phyloP scores from a whole-genome alignment of 257 asterid species.

The Penstemon newberryi region DNA sequence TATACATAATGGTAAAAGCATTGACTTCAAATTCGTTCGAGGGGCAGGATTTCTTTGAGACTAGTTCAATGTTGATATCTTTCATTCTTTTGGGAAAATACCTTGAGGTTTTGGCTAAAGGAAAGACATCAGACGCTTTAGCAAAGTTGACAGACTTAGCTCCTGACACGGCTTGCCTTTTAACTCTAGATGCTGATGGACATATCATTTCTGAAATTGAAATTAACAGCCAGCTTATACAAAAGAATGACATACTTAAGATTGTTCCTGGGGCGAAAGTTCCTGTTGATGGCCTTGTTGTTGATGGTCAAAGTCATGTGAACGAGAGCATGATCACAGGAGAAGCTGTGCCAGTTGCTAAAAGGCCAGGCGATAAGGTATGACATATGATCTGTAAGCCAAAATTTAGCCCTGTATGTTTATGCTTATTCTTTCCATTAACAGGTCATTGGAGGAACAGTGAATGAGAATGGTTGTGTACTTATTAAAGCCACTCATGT shows the following conservation, averaged over 20 bases:
- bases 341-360: constrained; percentile 83
- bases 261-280: constrained; percentile 92
- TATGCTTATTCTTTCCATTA: constrained; percentile 21
- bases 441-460: constrained; percentile 96
- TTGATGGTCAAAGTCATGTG: constrained; percentile 91
- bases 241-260: constrained; percentile 81
- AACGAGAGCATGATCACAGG: constrained; percentile 99
- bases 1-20: constrained; percentile 76
- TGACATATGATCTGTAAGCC: constrained; percentile 13
- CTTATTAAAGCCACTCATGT: constrained; percentile 87
- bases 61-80: constrained; percentile 97
- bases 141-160: constrained; percentile 90
- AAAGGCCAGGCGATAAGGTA: constrained; percentile 94
- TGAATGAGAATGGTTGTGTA: constrained; percentile 89
- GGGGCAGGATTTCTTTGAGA: constrained; percentile 97
- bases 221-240: constrained; percentile 77
- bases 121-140: constrained; percentile 94
- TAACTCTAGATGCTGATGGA: constrained; percentile 79
- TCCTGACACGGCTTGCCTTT: constrained; percentile 81
- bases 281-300: constrained; percentile 90
- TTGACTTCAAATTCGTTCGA: constrained; percentile 67
- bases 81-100: constrained; percentile 94
- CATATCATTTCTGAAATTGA: constrained; percentile 72
- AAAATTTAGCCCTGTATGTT: constrained; percentile 9
- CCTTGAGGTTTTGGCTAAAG: constrained; percentile 91